Evolutionary conservation across 768 basidiomycete species (phyloP).

Genomic region (Tricholomella constricta): DNA sequence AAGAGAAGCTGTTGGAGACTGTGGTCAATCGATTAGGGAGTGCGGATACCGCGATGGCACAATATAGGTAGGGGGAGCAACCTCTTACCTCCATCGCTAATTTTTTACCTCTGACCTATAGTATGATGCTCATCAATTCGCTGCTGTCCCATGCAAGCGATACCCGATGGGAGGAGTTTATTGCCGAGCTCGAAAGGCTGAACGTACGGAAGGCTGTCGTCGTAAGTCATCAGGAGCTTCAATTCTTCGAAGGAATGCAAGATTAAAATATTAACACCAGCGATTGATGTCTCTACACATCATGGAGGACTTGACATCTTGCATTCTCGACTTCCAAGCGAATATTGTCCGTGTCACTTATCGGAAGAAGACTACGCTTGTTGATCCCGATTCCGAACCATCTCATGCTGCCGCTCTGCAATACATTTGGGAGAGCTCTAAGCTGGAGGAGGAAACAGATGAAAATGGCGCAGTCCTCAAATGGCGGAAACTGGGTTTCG

Average conservation of each 20-base stretch:
- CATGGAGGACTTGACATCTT: constrained; percentile 79
- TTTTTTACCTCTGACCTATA: constrained; percentile 37
- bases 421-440: constrained; percentile 69
- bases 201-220: constrained; percentile 83
- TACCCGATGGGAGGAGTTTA: constrained; percentile 76
- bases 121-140: constrained; percentile 91
- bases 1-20: constrained; percentile 70
- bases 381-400: constrained; percentile 67
- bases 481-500: constrained; percentile 82
- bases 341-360: constrained; percentile 80
- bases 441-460: constrained; percentile 54
- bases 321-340: constrained; percentile 86
- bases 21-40: constrained; percentile 81
- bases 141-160: constrained; percentile 80
- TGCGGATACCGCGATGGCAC: constrained; percentile 82
- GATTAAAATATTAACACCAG: constrained; percentile 33
- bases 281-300: constrained; percentile 83
- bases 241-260: background rate
- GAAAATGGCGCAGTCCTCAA: constrained; percentile 52
- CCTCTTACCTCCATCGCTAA: background rate
- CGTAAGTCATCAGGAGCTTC: constrained; percentile 44
- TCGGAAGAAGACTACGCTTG: constrained; percentile 77
- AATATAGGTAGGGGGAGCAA: constrained; percentile 73
- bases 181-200: constrained; percentile 69
- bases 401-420: constrained; percentile 58